Base-by-base conservation (phyloP, 192 early-diverging fungal genomes). In the Thoreauomyces humboldtii region DNA sequence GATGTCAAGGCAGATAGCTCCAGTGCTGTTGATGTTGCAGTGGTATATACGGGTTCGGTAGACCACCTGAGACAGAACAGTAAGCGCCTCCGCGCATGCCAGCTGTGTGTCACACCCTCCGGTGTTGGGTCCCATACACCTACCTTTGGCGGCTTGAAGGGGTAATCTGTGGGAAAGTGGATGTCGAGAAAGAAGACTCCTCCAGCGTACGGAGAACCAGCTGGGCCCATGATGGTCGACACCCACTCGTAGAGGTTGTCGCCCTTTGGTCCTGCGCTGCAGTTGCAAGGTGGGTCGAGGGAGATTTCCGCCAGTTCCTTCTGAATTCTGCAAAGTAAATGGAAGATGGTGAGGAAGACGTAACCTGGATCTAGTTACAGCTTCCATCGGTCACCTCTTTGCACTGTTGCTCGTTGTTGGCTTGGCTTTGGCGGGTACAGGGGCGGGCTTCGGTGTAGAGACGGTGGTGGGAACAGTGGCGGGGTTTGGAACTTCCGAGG, bases 21-120 rank as follows among this genome's bases (percentile, higher is more conserved):
- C 96, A 75, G 96, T 97, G 77, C 85, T 88, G 83, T 98, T 97
- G 78, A 98, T 96, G 83, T 98, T 98, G 53, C 95, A 95, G 78
- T 98, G 96, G 71, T 98, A 98, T 67, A 98, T 96, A 66, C 88
- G 82, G 50, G 95, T 98, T 61, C 89, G 95, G 76, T 97, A 98
- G 78, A 85, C 91, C 51, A 98, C 85, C 86, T 91, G 65, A 15
- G 46, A 31, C 59, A 31, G 41, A 33, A 7, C 59, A 61, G 29
- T 44, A 27, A 21, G 22, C 19, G 6, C 7, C 14, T 7, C 14
- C 24, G 28, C 53, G 27, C 53, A 33, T 33, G 7, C 9, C 22
- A 9, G 12, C 7, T n/a, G 6, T 22, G 25, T 19, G 31, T 17
- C 27, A 25, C 36, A 67, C 21, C 22, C 28, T 17, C 55, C 3